These are phyloP conservation scores for Adiantum capillusveneris DNA, from an alignment of 75 land plant species.

Conservation along the genomic window DNA sequence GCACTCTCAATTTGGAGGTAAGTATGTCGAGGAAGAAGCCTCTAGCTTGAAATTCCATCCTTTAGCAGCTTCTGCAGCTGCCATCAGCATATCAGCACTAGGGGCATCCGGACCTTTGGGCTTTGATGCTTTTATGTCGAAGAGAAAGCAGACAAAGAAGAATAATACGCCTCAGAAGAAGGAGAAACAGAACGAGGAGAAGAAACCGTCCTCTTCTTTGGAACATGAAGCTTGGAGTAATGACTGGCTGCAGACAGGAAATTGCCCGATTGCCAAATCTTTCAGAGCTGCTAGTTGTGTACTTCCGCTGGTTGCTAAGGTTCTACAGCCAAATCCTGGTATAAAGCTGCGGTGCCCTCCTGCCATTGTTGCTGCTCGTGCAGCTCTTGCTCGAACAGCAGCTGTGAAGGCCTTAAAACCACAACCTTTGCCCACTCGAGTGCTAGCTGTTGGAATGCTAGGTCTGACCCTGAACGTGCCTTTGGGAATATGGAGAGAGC, in stretches of 20 bases:
- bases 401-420: constrained; percentile 78
- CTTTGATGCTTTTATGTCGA: constrained; percentile 78
- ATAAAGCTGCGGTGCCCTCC: constrained; percentile 78
- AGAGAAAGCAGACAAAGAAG: constrained; percentile 12
- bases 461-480: constrained; percentile 96
- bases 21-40: constrained; percentile 6
- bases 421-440: constrained; percentile 70
- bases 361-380: constrained; percentile 82
- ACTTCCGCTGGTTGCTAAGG: constrained; percentile 77
- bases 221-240: constrained; percentile 69
- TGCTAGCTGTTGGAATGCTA: constrained; percentile 67
- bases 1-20: constrained; percentile 10
- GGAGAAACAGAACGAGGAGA: constrained; percentile 35
- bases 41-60: constrained; percentile 61
- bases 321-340: constrained; percentile 66
- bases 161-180: constrained; percentile 35
- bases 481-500: constrained; percentile 92
- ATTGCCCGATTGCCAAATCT: constrained; percentile 96
- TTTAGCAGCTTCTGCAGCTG: constrained; percentile 88
- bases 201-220: constrained; percentile 45
- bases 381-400: constrained; percentile 78
- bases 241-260: constrained; percentile 90
- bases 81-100: constrained; percentile 87
- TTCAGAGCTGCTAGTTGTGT: constrained; percentile 76
- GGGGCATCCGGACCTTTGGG: constrained; percentile 76